A percentile compares a stretch with the other conserved stretches of the same genome.
These are phyloP conservation scores for Neurospora sp. DNA, from an alignment of 495 filamentous ascomycete species.

Conservation along the genomic window DNA sequence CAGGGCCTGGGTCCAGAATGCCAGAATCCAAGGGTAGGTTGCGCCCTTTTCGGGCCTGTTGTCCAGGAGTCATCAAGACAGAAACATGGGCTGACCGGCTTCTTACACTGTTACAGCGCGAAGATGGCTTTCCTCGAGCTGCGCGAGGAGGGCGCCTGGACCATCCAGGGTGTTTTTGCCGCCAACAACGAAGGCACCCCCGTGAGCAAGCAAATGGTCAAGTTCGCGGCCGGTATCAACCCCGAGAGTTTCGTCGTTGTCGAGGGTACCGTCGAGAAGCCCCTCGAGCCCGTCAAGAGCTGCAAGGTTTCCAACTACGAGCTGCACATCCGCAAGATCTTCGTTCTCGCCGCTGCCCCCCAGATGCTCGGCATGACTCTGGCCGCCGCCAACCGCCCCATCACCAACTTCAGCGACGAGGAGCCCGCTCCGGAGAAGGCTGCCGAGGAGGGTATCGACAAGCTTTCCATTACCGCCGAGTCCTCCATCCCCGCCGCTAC, in stretches of 20 bases:
- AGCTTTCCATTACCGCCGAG: conserved; percentile 26
- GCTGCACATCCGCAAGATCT: conserved; percentile 78
- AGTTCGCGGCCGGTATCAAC: conserved; percentile 66
- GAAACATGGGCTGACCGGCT: background rate
- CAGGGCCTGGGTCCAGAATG: conserved; percentile 77
- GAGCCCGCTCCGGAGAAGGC: conserved; percentile 30
- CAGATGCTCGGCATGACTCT: conserved; percentile 59
- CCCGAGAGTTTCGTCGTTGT: conserved; percentile 76
- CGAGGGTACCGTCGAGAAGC: conserved; percentile 71
- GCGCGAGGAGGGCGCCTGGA: conserved; percentile 60
- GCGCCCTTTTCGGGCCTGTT: background rate
- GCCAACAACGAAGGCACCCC: conserved; percentile 42
- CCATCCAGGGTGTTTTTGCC: conserved; percentile 50
- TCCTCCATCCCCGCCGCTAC: conserved; percentile 56
- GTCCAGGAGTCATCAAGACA: background rate
- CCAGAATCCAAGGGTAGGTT: conserved; percentile 55
- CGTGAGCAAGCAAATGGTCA: conserved; percentile 80
- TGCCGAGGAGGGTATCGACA: conserved; percentile 49
- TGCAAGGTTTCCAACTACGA: conserved; percentile 67
- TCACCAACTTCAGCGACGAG: conserved; percentile 54
- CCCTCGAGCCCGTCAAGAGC: conserved; percentile 71
- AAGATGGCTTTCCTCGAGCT: conserved; percentile 91
- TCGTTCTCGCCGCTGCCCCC: conserved; percentile 50
- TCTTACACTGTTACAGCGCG: conserved; percentile 33
- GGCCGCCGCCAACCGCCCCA: conserved; percentile 55